Evolutionary conservation across 2,329 filamentous ascomycete species (phyloP).

Genomic region (Dothistroma pini): DNA sequence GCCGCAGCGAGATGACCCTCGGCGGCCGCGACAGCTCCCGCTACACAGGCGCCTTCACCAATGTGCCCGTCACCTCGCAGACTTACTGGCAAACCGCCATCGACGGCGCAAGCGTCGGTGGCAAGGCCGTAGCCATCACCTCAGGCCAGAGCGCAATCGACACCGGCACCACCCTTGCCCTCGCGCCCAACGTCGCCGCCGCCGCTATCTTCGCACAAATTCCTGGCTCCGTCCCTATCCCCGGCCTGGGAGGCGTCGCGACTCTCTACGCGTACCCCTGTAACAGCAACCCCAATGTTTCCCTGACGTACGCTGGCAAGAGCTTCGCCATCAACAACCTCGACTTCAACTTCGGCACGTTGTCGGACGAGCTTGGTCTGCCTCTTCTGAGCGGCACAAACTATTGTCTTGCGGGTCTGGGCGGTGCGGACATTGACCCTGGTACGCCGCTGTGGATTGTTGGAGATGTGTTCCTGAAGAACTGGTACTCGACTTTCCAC

Average conservation of each 20-base stretch:
- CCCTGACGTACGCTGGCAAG: conserved; percentile 27
- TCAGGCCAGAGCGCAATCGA: conserved; percentile 27
- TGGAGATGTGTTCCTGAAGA: conserved; percentile 27
- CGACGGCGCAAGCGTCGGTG: conserved; percentile 19
- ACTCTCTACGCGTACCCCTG: conserved; percentile 34
- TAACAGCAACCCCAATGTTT: conserved; percentile 27
- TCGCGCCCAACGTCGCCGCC: conserved; percentile 32
- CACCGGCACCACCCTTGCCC: conserved; percentile 33
- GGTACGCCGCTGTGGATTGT: conserved; percentile 23
- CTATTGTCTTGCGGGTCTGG: conserved; percentile 3
- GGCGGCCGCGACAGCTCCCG: conserved; percentile 25
- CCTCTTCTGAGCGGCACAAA: conserved; percentile 14
- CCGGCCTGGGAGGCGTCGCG: conserved; percentile 19
- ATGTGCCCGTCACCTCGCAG: conserved; percentile 25
- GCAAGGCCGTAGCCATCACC: conserved; percentile 11
- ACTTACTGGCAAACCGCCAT: conserved; percentile 31
- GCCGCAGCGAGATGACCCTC: conserved; percentile 26
- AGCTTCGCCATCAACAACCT: conserved; percentile 25
- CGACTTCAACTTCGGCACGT: conserved; percentile 25
- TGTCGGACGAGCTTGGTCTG: conserved; percentile 16
- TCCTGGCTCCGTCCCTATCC: conserved; percentile 32
- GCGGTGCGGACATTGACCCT: conserved; percentile 21
- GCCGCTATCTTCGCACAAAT: conserved; percentile 33
- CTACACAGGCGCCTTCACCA: conserved; percentile 25
- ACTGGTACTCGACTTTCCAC: conserved; percentile 25